Base-by-base conservation (phyloP, 2,329 filamentous ascomycete species). In the Hymenoscyphus linearis region DNA sequence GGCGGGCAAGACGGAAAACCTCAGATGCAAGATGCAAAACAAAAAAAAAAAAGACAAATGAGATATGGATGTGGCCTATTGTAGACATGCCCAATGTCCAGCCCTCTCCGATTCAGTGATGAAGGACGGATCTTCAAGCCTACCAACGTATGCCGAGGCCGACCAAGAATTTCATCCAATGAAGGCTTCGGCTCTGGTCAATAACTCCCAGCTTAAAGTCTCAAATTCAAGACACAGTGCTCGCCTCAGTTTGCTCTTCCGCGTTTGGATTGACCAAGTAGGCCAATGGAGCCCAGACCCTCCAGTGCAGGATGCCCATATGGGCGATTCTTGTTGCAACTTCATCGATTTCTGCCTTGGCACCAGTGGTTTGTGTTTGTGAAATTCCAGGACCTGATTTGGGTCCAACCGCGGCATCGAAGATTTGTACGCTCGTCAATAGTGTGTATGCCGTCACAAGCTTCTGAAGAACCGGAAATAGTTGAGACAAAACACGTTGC, bases 281-380 rank as follows among this genome's bases (percentile, higher is more conserved):
- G 13, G 89, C 85, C 58, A 96, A 78, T 2, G 85, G 84, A 1
- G 84, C 83, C 91, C 93, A 98, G 2, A 96, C 88, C 55, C 90
- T 84, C 92, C 93, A 97, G 75, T 97, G 92, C 26, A 98, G 77
- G 5, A 95, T 81, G 14, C 90, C 86, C 52, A 97, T 85, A 71
- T 97, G 93, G 5, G 91, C 88, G 57, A 96, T 80, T 53, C 90
- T 85, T 52, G 86, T 88, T 0, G 90, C 85, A 73, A 96, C 84
- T 62, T 91, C 87, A 52, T 82, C 80, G 40, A 89, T 66, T 25
- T 72, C 69, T 4, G 70, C 69, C 36, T 69, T 72, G 13, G 58
- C 40, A 5, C 59, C 64, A 44, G 18, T 61, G 2, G 14, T 13
- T 22, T 59, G 62, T 14, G 44, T 5, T 22, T 22, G 34, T 2